Evolutionary conservation across 352 stramenopile genomes (phyloP).

Genomic region (Globisporangium viniferum): DNA sequence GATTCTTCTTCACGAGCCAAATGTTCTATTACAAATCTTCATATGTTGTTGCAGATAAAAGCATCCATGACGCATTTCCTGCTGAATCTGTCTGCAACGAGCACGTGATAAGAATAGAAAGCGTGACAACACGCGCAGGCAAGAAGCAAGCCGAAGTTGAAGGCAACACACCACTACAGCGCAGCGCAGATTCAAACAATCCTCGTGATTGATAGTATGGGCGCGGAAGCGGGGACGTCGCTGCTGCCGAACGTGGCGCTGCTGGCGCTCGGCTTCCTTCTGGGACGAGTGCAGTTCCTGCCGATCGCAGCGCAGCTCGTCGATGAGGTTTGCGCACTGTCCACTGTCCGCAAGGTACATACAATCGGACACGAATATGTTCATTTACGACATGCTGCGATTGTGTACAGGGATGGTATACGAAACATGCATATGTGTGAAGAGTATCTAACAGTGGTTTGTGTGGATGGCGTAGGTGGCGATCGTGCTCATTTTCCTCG

Average conservation of each 20-base stretch:
- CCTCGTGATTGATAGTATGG: constrained; percentile 18
- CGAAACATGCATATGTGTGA: background rate
- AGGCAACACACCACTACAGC: background rate
- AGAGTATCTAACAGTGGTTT: background rate
- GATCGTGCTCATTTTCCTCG: constrained; percentile 36
- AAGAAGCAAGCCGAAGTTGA: background rate
- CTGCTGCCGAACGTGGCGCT: constrained; percentile 64
- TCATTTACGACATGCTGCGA: background rate
- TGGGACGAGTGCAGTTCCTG: constrained; percentile 55
- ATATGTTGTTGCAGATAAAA: background rate
- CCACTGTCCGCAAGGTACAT: constrained; percentile 47
- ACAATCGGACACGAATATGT: background rate
- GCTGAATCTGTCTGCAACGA: background rate
- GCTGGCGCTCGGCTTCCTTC: constrained; percentile 56
- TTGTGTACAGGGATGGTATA: background rate
- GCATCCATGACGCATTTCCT: background rate
- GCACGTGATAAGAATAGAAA: background rate
- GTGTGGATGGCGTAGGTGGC: constrained; percentile 22
- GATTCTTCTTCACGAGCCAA: background rate
- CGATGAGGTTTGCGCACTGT: constrained; percentile 43
- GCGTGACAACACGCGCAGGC: background rate
- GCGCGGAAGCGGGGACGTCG: constrained; percentile 41
- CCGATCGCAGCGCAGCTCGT: constrained; percentile 39
- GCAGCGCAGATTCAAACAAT: background rate
- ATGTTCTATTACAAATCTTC: background rate